Percentiles rank a stretch among this genome's conserved stretches.
phyloP scores from a whole-genome alignment of 371 early-diverging fungal genomes.

The Circinella umbellata region DNA sequence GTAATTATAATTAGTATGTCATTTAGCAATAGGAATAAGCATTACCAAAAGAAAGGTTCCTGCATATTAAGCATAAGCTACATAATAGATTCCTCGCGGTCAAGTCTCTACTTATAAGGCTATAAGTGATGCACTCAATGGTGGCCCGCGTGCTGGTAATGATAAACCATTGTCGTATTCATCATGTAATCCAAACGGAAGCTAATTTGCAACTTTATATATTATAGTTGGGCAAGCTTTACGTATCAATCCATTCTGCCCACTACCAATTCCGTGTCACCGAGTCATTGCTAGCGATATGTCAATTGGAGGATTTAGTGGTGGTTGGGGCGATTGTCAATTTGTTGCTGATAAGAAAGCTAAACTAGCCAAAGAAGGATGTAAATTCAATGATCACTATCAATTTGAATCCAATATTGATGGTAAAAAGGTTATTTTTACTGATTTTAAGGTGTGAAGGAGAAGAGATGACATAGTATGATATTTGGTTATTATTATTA shows the following conservation, averaged over 20 bases:
- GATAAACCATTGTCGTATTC: not conserved
- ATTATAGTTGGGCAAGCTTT: constrained; percentile 74
- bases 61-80: too few species aligned
- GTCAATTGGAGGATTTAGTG: constrained; percentile 77
- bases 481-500: not conserved
- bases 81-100: constrained; percentile 63
- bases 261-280: constrained; percentile 83
- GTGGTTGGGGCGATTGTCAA: constrained; percentile 65
- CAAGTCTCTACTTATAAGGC: constrained; percentile 78
- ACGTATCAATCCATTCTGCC: constrained; percentile 76
- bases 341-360: constrained; percentile 72
- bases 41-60: not conserved
- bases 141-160: constrained; percentile 63
- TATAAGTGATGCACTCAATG: constrained; percentile 66
- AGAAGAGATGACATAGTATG: not conserved
- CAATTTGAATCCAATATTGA: constrained; percentile 44
- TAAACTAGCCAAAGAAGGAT: constrained; percentile 71
- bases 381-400: constrained; percentile 67
- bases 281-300: constrained; percentile 72
- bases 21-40: not conserved
- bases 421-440: constrained; percentile 55
- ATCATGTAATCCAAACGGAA: not conserved
- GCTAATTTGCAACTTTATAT: not conserved
- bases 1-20: constrained; percentile 21
- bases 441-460: constrained; percentile 41